Evolutionary conservation across 2,329 filamentous ascomycete species (phyloP).

Genomic region (Talaromyces verruculosus): DNA sequence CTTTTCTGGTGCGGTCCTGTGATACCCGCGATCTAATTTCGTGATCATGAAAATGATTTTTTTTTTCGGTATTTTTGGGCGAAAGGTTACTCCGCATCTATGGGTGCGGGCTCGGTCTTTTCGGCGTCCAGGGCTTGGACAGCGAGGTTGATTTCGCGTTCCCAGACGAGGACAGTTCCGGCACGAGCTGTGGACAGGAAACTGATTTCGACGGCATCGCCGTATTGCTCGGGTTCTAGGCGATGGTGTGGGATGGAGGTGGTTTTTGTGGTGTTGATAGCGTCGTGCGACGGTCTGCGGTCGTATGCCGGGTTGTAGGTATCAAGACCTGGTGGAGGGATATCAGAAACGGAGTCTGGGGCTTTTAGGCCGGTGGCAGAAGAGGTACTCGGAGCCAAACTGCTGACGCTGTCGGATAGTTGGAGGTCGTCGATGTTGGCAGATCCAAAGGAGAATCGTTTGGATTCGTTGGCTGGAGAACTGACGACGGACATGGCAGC

Average conservation of each 20-base stretch:
- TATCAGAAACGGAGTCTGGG: conserved; percentile 7
- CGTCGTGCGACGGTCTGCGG: conserved; percentile 4
- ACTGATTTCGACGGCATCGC: conserved; percentile 68
- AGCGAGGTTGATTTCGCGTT: conserved; percentile 71
- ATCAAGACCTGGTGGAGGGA: conserved; percentile 4
- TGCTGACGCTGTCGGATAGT: conserved; percentile 22
- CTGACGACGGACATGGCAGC: conserved; percentile 27
- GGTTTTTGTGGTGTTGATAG: not conserved
- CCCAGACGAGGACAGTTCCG: conserved; percentile 81
- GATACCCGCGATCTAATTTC: conserved; percentile 2
- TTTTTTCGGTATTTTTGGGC: not conserved
- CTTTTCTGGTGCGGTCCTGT: conserved; percentile 15
- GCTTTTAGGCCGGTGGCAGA: conserved; percentile 11
- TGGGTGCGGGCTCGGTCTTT: conserved; percentile 21
- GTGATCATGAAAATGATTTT: not conserved
- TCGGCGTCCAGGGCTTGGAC: conserved; percentile 63
- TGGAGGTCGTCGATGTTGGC: conserved; percentile 23
- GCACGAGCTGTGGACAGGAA: conserved; percentile 87
- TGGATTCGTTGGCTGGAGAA: conserved; percentile 22
- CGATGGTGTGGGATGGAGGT: conserved; percentile 28
- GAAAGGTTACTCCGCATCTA: conserved; percentile 2
- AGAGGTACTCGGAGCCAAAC: conserved; percentile 19
- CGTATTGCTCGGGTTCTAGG: conserved; percentile 33
- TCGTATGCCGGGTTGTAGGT: conserved; percentile 5
- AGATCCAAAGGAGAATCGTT: conserved; percentile 24